These are phyloP conservation scores for Colletotrichum viniferum DNA, from an alignment of 2,329 filamentous ascomycete species.

Conservation along the genomic window DNA sequence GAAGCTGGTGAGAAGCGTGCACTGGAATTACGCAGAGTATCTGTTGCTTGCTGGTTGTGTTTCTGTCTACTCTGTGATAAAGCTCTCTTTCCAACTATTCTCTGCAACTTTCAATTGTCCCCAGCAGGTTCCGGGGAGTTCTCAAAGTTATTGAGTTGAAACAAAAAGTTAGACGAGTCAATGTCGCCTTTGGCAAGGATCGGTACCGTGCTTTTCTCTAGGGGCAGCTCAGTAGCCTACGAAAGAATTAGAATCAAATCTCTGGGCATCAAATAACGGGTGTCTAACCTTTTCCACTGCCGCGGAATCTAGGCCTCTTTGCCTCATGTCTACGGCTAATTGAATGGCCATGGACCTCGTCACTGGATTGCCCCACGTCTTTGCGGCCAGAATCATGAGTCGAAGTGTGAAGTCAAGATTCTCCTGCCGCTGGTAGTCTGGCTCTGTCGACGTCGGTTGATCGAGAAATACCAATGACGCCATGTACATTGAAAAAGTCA, in stretches of 20 bases:
- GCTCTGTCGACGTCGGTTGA: constrained; percentile 61
- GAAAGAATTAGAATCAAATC: not conserved
- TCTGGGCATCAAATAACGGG: fast-evolving
- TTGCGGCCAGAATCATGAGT: constrained; percentile 69
- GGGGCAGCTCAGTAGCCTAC: not conserved
- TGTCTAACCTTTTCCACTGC: constrained; percentile 27
- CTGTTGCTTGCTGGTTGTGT: not conserved
- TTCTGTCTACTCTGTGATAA: not conserved
- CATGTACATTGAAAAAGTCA: constrained; percentile 74
- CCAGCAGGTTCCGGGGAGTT: not conserved
- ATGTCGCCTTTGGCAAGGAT: not conserved
- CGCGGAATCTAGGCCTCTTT: constrained; percentile 33
- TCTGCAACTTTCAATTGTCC: not conserved
- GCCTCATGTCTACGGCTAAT: constrained; percentile 66
- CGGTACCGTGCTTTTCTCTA: not conserved
- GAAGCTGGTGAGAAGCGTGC: too few relatives aligned
- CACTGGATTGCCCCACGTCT: constrained; percentile 60
- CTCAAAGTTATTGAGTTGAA: not conserved
- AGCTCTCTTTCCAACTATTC: not conserved
- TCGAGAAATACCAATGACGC: constrained; percentile 74
- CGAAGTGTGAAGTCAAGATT: constrained; percentile 70
- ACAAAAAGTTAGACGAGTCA: not conserved
- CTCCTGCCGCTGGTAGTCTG: constrained; percentile 38
- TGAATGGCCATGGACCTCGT: constrained; percentile 74
- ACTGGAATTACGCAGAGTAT: too few relatives aligned